A percentile compares a stretch with the other conserved stretches of the same genome.
These are phyloP conservation scores for Pseudonitzschia delicatissima DNA, from an alignment of 108 stramenopile genomes.

Conservation along the genomic window DNA sequence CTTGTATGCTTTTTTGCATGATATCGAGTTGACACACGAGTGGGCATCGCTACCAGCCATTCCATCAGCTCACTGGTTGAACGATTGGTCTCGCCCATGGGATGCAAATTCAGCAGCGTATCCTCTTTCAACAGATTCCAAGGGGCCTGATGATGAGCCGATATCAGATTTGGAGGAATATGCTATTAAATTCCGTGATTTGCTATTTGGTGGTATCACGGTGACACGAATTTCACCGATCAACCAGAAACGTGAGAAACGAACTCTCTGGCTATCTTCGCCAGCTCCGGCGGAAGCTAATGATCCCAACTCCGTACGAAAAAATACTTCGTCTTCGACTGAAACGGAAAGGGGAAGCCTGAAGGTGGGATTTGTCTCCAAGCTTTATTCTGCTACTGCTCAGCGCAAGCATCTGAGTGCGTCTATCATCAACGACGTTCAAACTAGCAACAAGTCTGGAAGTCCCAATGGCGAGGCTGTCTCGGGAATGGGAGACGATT, in stretches of 20 bases:
- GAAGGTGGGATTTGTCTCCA: slow-evolving; percentile 77
- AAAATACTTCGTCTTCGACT: not conserved
- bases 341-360: slow-evolving; percentile 23
- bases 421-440: slow-evolving; percentile 12
- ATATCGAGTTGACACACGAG: slow-evolving; percentile 75
- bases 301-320: not conserved
- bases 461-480: slow-evolving; percentile 11
- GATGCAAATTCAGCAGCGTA: not conserved
- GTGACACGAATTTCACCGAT: slow-evolving; percentile 53
- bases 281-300: slow-evolving; percentile 21
- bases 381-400: slow-evolving; percentile 27
- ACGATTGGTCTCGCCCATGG: slow-evolving; percentile 60
- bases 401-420: slow-evolving; percentile 26
- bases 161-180: slow-evolving; percentile 34
- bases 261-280: slow-evolving; percentile 80
- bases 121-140: too few species aligned
- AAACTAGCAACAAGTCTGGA: not conserved
- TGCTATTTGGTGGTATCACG: slow-evolving; percentile 77
- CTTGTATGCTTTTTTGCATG: slow-evolving; percentile 72
- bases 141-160: not conserved
- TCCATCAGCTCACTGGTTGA: slow-evolving; percentile 30
- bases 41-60: slow-evolving; percentile 51
- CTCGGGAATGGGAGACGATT: slow-evolving; percentile 36
- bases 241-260: slow-evolving; percentile 50
- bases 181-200: slow-evolving; percentile 72